phyloP scores from a whole-genome alignment of 495 filamentous ascomycete genomes.

The Parathielavia hyrcaniae region DNA sequence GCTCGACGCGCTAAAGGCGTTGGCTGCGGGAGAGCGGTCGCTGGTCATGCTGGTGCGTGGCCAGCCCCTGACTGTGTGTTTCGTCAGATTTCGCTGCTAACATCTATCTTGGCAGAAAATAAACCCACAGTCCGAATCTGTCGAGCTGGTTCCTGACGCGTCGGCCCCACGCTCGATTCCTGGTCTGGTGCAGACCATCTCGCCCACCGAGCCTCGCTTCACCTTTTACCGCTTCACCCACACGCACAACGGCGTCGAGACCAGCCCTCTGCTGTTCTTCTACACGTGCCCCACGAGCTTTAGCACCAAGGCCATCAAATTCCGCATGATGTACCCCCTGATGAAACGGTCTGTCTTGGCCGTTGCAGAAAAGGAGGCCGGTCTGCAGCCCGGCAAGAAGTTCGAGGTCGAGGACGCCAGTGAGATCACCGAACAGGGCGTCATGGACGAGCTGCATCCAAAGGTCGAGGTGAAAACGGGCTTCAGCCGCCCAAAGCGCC shows the following conservation, averaged over 20 bases:
- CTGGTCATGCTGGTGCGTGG: slow-evolving; percentile 77
- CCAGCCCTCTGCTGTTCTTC: slow-evolving; percentile 74
- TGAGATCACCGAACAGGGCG: slow-evolving; percentile 66
- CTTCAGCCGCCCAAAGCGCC: slow-evolving; percentile 86
- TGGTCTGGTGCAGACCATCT: slow-evolving; percentile 59
- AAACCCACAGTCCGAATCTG: slow-evolving; percentile 69
- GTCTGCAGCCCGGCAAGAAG: slow-evolving; percentile 69
- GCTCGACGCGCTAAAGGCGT: slow-evolving; percentile 53
- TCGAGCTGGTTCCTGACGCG: slow-evolving; percentile 59
- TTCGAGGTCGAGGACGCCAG: slow-evolving; percentile 56
- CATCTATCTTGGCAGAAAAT: slow-evolving; percentile 48
- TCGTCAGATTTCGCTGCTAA: background rate
- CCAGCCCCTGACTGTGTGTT: background rate
- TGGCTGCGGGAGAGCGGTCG: slow-evolving; percentile 47
- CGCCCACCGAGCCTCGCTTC: slow-evolving; percentile 77
- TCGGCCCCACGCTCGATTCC: slow-evolving; percentile 40
- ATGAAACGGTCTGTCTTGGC: slow-evolving; percentile 66
- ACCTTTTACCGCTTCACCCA: slow-evolving; percentile 75
- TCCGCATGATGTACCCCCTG: slow-evolving; percentile 90
- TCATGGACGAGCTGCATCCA: slow-evolving; percentile 72
- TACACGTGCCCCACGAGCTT: slow-evolving; percentile 81
- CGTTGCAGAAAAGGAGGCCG: slow-evolving; percentile 61
- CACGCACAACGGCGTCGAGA: slow-evolving; percentile 46
- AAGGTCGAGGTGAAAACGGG: slow-evolving; percentile 60
- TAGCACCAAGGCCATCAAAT: slow-evolving; percentile 66